Evolutionary conservation across 2,329 filamentous ascomycete genomes (phyloP).

Genomic region (Raffaelea deltoideospora): DNA sequence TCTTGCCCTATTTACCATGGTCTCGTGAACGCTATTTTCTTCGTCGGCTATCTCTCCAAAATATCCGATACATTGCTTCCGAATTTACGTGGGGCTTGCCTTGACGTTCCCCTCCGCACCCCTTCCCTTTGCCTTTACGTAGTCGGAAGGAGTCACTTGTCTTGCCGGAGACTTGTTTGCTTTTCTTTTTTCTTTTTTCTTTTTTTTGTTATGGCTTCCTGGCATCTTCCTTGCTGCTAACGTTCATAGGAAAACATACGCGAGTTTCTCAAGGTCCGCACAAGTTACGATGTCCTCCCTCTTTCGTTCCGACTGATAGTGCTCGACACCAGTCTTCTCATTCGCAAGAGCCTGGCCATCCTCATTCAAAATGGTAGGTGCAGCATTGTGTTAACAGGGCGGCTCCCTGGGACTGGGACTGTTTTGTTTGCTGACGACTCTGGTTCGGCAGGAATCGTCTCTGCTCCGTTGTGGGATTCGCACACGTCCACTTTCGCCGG

Average conservation of each 20-base stretch:
- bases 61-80: too few relatives aligned
- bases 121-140: too few relatives aligned
- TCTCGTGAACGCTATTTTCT: too few relatives aligned
- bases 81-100: too few relatives aligned
- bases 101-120: too few relatives aligned
- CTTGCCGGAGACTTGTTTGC: too few relatives aligned
- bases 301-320: slow-evolving; percentile 92
- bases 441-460: slow-evolving; percentile 64
- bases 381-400: too few relatives aligned
- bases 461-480: slow-evolving; percentile 93
- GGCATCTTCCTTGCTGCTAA: slow-evolving; percentile 42
- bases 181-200: background rate
- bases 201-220: background rate
- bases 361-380: slow-evolving; percentile 85
- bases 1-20: too few relatives aligned
- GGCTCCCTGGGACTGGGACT: too few relatives aligned
- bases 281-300: slow-evolving; percentile 93
- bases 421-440: background rate
- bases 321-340: slow-evolving; percentile 85
- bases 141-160: too few relatives aligned
- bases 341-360: slow-evolving; percentile 94
- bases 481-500: slow-evolving; percentile 85
- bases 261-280: slow-evolving; percentile 90
- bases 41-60: too few relatives aligned
- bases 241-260: slow-evolving; percentile 31